Evolutionary conservation across 2,329 filamentous ascomycete species (phyloP), one percentile per base, ranked within the genome.

Genomic region (Huntiella moniliformis): DNA sequence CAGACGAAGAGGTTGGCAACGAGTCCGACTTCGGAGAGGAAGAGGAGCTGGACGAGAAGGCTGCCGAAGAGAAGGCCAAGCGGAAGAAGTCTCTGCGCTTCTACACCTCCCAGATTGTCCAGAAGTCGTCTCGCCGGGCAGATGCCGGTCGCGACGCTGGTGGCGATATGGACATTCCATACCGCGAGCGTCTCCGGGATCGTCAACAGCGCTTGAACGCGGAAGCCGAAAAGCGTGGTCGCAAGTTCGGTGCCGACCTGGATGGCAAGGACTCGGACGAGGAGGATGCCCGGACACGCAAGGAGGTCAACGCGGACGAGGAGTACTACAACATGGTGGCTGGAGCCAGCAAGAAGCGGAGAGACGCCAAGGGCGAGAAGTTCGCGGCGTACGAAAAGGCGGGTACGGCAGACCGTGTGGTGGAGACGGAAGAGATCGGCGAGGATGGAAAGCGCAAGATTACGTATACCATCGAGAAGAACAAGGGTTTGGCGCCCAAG

Each of bases 31-130:
- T 98, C 58, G 91, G 88, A 54, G 91, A 98, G 56, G 86, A 94
- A 59, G 79, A 83, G 12, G 65, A 68, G 3, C 72, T 96, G 49
- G 84, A 86, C 45, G 76, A 78, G 8, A 72, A 77, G 51, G 77
- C 88, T 50, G 80, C 84, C 1, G 82, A 82, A 37, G 84, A 93
- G 56, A 98, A 98, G 63, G 82, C 79, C 0, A 74, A 76, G 50
- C 82, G 82, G 61, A 94, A 91, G 70, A 94, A 92, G 68, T 85
- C 77, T 52, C 73, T 98, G 48, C 82, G 86, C 51, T 98, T 98
- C 69, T 98, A 98, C 71, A 96, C 92, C 2, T 94, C 87, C 3
- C 91, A 98, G 60, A 91, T 98, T 53, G 81, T 83, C 22, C 88
- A 96, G 60, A 96, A 95, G 63, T 77, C 84, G 47, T 93, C 85